Conservation (phyloP, 2,329 filamentous ascomycete species). For the Arthrobotrys conoides region DNA sequence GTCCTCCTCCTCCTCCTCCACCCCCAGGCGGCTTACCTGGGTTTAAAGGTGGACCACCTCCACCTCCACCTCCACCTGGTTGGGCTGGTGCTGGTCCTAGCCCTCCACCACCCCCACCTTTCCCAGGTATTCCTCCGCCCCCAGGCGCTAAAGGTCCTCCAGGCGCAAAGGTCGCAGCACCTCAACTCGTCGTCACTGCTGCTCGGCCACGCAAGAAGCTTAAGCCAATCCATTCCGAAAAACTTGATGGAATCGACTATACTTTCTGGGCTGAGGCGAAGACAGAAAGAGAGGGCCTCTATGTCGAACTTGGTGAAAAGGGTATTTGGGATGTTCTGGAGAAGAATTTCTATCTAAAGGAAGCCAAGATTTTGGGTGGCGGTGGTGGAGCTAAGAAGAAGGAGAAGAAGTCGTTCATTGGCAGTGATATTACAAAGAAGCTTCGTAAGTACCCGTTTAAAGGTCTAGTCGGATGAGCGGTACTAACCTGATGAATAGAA, state of each 20-base stretch:
- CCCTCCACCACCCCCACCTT: constrained; percentile 69
- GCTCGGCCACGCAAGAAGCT: constrained; percentile 91
- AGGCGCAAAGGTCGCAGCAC: constrained; percentile 69
- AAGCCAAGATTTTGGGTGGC: constrained; percentile 87
- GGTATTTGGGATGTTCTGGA: constrained; percentile 98
- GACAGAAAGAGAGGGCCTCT: constrained; percentile 94
- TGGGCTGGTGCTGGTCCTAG: constrained; percentile 66
- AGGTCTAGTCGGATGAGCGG: not conserved
- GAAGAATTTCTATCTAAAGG: constrained; percentile 96
- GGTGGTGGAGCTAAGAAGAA: constrained; percentile 77
- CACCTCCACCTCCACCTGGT: constrained; percentile 65
- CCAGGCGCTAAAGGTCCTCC: constrained; percentile 67
- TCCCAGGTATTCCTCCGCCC: constrained; percentile 69
- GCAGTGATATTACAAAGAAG: constrained; percentile 86
- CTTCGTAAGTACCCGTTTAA: constrained; percentile 74
- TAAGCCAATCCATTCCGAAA: constrained; percentile 99
- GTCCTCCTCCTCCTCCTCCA: constrained; percentile 66
- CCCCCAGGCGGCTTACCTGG: constrained; percentile 67
- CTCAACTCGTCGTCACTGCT: constrained; percentile 38
- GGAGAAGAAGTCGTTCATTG: constrained; percentile 97
- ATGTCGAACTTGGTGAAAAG: constrained; percentile 90
- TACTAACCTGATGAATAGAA: constrained; percentile 67
- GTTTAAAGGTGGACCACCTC: constrained; percentile 66
- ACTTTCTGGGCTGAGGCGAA: constrained; percentile 64
- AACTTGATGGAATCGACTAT: constrained; percentile 78